Base-by-base conservation (phyloP, 192 early-diverging fungal genomes). In the Rhizoclosmatium sp. region DNA sequence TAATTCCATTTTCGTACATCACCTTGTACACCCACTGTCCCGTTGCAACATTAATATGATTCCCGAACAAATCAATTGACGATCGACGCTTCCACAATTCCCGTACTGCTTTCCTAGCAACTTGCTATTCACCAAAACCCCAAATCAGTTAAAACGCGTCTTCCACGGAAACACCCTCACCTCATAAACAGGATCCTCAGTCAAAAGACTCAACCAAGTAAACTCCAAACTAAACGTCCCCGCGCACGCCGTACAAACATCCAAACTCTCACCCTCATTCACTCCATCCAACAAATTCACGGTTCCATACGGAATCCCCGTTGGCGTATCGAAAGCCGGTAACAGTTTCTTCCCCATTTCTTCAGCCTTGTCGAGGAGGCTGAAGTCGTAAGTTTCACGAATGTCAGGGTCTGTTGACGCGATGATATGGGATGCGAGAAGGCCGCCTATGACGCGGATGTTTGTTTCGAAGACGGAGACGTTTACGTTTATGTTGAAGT, bases 381-480 rank as follows among this genome's bases (percentile, higher is more conserved):
- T 89, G 65, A 88, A 89, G 41, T 92, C 86, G 72, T 97, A 97
- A 2, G 78, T 75, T 2, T 87, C 78, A 67, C 85, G 83, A 2
- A 87, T 81, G 54, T 89, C 89, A 4, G 80, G 65, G 19, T 90
- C 87, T 74, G 92, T 92, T 0, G 89, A 88, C 1, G 94, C 95
- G 59, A 95, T 90, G 39, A 95, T 82, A 75, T 97, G 95, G 3
- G 89, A 94, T 7, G 93, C 93, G 9, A 98, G 80, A 62, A 98
- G 86, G 2, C 84, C 86, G 54, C 96, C 96, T 1, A 98, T 82
- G 59, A 93, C 89, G 42, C 96, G 85, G 71, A 98, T 98, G 65
- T 92, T 96, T 39, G 92, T 88, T 79, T 98, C 96, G 83, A 98
- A 98, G 12, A 97, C 92, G 81, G 93, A 93, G 4, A 98, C 94